phyloP scores from a whole-genome alignment of 2,329 filamentous ascomycete species.

The Fusarium sulawesiense region DNA sequence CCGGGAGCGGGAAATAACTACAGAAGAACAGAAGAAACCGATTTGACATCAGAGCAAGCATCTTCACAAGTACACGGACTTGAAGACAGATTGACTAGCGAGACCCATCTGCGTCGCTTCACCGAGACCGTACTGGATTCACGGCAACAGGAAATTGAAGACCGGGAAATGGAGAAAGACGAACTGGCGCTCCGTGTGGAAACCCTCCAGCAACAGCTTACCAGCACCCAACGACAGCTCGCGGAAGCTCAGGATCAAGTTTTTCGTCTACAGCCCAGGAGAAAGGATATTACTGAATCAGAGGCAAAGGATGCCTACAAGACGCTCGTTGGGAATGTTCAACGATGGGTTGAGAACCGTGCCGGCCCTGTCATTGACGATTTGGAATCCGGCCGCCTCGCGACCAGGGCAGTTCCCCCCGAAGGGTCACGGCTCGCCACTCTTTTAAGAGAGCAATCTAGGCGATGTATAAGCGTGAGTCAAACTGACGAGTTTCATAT shows the following conservation, averaged over 20 bases:
- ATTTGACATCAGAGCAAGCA: constrained; percentile 14
- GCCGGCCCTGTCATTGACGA: constrained; percentile 49
- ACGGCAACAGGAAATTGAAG: constrained; percentile 51
- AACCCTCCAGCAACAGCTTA: constrained; percentile 48
- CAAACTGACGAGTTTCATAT: constrained; percentile 53
- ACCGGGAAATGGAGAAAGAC: constrained; percentile 47
- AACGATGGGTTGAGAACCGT: constrained; percentile 53
- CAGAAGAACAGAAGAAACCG: constrained; percentile 9
- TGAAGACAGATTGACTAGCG: constrained; percentile 47
- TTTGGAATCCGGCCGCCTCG: constrained; percentile 45
- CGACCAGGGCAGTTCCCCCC: constrained; percentile 38
- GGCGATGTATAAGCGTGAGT: constrained; percentile 47
- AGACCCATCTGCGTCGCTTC: constrained; percentile 50
- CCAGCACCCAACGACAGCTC: constrained; percentile 47
- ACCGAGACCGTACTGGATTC: constrained; percentile 53
- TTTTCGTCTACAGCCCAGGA: constrained; percentile 49
- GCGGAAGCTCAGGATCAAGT: constrained; percentile 50
- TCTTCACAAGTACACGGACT: constrained; percentile 32
- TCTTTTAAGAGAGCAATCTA: constrained; percentile 52
- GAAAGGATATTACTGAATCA: constrained; percentile 52
- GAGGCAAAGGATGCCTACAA: constrained; percentile 52
- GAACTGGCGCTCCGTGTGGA: constrained; percentile 47
- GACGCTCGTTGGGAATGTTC: constrained; percentile 49
- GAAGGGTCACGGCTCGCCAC: constrained; percentile 49
- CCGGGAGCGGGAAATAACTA: neutral